These are phyloP conservation scores for Hippophae gyantsensis DNA, from an alignment of 306 rosid genomes.

Conservation along the genomic window DNA sequence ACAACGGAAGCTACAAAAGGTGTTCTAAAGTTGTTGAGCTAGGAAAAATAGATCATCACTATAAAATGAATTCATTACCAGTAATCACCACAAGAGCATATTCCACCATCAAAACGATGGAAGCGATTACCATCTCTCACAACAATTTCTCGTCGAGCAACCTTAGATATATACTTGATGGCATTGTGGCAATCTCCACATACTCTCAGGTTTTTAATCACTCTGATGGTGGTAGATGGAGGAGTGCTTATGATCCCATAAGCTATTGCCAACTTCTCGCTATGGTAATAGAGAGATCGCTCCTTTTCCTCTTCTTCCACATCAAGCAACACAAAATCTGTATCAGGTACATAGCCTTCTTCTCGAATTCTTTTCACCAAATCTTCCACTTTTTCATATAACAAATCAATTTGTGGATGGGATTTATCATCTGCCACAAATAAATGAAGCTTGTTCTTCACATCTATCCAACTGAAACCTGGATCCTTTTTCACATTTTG, in stretches of 20 bases:
- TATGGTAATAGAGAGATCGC: conserved; percentile 45
- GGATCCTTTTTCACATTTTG: conserved; percentile 72
- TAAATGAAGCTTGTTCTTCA: conserved; percentile 64
- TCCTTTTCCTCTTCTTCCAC: conserved; percentile 65
- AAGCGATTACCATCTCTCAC: conserved; percentile 70
- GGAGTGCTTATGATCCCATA: conserved; percentile 51
- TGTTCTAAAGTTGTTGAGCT: too few species aligned
- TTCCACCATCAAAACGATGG: conserved; percentile 53
- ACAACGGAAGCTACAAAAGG: too few species aligned
- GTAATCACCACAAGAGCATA: conserved; percentile 51
- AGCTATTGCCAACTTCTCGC: conserved; percentile 61
- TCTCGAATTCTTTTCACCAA: conserved; percentile 46
- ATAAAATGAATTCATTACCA: conserved; percentile 19
- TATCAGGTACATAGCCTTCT: conserved; percentile 66
- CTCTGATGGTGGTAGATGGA: conserved; percentile 37
- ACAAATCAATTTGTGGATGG: conserved; percentile 47
- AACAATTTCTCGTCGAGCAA: conserved; percentile 48
- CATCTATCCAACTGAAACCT: conserved; percentile 75
- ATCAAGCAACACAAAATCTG: conserved; percentile 52
- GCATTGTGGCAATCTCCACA: conserved; percentile 81
- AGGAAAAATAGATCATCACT: too few species aligned
- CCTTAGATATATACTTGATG: conserved; percentile 51
- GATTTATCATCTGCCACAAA: conserved; percentile 69
- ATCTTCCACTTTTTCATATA: conserved; percentile 44
- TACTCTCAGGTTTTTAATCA: conserved; percentile 65